A percentile compares a stretch with the other conserved stretches of the same genome.
Conservation (phyloP, 495 filamentous ascomycete species). For the Platismatia glauca region DNA sequence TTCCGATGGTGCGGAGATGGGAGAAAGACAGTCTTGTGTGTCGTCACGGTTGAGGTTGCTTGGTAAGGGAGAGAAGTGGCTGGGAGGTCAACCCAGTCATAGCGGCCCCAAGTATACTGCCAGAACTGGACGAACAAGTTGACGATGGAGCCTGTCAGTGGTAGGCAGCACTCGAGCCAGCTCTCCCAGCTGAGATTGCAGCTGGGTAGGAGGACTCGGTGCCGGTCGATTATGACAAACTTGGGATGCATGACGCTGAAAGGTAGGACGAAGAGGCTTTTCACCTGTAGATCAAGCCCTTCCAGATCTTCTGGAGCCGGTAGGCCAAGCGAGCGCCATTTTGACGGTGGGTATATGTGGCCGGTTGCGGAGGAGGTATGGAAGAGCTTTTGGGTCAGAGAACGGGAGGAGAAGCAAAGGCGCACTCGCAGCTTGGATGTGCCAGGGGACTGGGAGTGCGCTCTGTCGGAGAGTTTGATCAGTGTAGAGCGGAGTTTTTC, state of each 20-base stretch:
- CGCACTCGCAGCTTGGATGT: constrained; percentile 39
- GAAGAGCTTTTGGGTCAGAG: constrained; percentile 58
- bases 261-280: constrained; percentile 62
- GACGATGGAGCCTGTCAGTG: constrained; percentile 48
- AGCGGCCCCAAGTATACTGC: constrained; percentile 43
- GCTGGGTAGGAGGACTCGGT: constrained; percentile 51
- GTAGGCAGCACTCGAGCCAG: constrained; percentile 65
- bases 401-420: constrained; percentile 58
- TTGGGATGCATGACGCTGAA: constrained; percentile 74
- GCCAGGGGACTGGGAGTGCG: constrained; percentile 16
- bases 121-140: constrained; percentile 51
- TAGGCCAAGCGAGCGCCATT: constrained; percentile 52
- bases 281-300: constrained; percentile 54
- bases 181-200: constrained; percentile 70
- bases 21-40: constrained; percentile 45
- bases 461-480: constrained; percentile 38
- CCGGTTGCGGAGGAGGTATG: constrained; percentile 50
- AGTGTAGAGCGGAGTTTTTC: constrained; percentile 41
- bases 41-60: constrained; percentile 1
- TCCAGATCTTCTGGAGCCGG: constrained; percentile 42
- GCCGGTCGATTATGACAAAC: constrained; percentile 60
- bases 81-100: constrained; percentile 16
- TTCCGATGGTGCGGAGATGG: constrained; percentile 61
- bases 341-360: constrained; percentile 44
- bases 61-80: background rate